Evolutionary conservation across 73 alveolate genomes (phyloP).

Genomic region (Symbiodinium pilosum): DNA sequence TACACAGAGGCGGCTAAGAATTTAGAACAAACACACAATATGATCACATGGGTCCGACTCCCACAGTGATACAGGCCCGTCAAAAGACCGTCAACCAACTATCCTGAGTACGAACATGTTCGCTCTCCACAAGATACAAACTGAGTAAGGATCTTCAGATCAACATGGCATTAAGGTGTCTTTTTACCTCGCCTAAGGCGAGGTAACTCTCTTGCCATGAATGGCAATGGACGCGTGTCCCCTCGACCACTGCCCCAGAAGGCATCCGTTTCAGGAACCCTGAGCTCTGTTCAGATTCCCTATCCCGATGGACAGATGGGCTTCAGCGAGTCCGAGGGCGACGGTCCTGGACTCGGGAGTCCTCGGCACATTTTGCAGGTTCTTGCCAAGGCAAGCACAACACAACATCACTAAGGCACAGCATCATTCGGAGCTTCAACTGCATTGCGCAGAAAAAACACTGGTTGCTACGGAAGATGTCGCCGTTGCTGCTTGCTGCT

Average conservation of each 20-base stretch:
- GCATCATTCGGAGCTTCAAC: background rate
- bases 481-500: background rate
- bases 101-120: no score
- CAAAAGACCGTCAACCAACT: no score
- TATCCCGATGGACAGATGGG: background rate
- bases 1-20: no score
- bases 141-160: no score
- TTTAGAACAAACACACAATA: no score
- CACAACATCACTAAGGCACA: background rate
- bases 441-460: background rate
- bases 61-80: no score
- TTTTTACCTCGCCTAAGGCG: background rate
- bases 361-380: background rate
- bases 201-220: background rate
- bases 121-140: no score
- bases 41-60: no score
- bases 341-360: background rate
- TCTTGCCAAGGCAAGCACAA: background rate
- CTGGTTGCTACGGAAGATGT: background rate
- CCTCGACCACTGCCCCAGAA: background rate
- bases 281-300: background rate
- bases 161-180: background rate
- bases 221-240: conserved; percentile 13
- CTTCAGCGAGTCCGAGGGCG: conserved; percentile 6
- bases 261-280: background rate